These are phyloP conservation scores for Catharanthus roseus DNA, from an alignment of 257 asterid genomes.

Conservation along the genomic window DNA sequence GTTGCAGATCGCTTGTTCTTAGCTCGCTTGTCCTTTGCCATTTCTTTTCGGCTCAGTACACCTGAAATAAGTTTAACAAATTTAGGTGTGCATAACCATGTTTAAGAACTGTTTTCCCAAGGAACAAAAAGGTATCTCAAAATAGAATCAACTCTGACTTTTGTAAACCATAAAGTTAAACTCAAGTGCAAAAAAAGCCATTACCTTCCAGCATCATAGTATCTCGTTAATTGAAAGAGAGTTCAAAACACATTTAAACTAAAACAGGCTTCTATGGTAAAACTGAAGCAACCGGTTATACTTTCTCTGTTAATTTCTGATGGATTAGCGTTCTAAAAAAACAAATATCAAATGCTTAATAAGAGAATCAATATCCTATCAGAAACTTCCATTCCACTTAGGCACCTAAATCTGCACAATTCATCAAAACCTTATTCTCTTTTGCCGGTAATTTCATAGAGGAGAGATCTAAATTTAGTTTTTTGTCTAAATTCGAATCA, in stretches of 20 bases:
- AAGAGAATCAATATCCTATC: too few relatives aligned
- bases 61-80: conserved; percentile 17
- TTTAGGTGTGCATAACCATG: neutral
- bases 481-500: too few relatives aligned
- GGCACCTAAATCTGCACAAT: too few relatives aligned
- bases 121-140: neutral
- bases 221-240: too few relatives aligned
- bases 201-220: neutral
- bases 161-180: neutral
- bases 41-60: conserved; percentile 9
- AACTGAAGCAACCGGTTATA: neutral
- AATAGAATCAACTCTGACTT: neutral
- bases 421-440: too few relatives aligned
- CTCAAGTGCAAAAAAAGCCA: too few relatives aligned
- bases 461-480: too few relatives aligned
- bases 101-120: neutral
- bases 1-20: conserved; percentile 34
- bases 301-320: neutral
- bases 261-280: neutral
- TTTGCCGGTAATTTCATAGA: too few relatives aligned
- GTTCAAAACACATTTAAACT: neutral
- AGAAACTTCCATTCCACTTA: too few relatives aligned
- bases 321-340: neutral
- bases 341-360: neutral
- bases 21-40: conserved; percentile 20